A percentile compares a stretch with the other conserved stretches of the same genome.
Conservation (phyloP, 1,284 basidiomycete species). For the Tausonia pullulans region DNA sequence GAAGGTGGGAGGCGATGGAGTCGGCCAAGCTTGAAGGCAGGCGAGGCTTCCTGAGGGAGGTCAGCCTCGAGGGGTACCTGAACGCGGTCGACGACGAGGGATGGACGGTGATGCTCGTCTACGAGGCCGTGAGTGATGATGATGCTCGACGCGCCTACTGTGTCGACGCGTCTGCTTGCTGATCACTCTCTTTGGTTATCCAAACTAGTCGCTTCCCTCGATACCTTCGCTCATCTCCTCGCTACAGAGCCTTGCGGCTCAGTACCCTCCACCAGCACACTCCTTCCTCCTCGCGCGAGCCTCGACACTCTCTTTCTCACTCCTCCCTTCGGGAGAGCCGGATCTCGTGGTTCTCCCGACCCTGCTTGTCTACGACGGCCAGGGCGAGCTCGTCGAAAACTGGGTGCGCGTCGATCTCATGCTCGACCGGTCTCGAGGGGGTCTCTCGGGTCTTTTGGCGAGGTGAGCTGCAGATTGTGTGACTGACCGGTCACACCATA, state of each 20-base stretch:
- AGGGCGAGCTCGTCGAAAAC: constrained; percentile 2
- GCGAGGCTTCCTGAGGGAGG: constrained; percentile 16
- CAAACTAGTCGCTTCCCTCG: not conserved
- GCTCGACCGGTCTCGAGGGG: no score
- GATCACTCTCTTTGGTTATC: not conserved
- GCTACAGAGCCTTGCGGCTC: constrained; percentile 11
- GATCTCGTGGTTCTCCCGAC: constrained; percentile 13
- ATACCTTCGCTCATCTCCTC: constrained; percentile 2
- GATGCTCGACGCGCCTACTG: no score
- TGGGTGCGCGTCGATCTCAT: constrained; percentile 11
- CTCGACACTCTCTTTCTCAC: constrained; percentile 3
- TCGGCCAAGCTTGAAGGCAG: not conserved
- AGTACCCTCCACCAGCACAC: constrained; percentile 9
- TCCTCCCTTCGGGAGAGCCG: constrained; percentile 4
- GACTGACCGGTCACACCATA: no score
- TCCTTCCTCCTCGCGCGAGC: constrained; percentile 13
- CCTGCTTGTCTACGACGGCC: constrained; percentile 11
- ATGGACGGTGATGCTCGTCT: constrained; percentile 12
- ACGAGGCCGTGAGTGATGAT: constrained; percentile 5
- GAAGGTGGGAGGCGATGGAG: not conserved
- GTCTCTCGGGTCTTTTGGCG: no score
- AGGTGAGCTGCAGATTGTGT: no score
- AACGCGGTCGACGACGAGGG: constrained; percentile 11
- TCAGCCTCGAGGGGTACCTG: constrained; percentile 10
- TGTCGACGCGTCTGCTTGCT: no score